Conservation (phyloP, 116 monocot genomes). For the Phalaenopsis hybrid region DNA sequence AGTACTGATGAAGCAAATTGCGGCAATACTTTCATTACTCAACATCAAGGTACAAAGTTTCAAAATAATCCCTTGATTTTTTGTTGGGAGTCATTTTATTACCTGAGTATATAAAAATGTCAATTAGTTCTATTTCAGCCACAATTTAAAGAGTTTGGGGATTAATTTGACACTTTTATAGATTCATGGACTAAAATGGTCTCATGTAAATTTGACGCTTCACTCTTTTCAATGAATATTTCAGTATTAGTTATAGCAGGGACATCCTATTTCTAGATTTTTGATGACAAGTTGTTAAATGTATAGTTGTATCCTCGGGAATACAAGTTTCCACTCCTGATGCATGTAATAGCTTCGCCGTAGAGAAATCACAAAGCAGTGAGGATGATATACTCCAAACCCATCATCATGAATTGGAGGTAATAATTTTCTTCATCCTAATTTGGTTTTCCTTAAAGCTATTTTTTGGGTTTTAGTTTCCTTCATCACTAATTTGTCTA, state of each 20-base stretch:
- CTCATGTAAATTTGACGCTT: too few relatives aligned
- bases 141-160: too few relatives aligned
- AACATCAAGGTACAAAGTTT: conserved; percentile 7
- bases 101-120: too few relatives aligned
- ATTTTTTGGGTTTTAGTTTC: neutral
- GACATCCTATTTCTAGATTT: neutral
- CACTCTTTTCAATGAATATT: neutral
- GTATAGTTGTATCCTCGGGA: neutral
- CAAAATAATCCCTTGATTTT: too few relatives aligned
- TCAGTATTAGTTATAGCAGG: neutral
- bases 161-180: too few relatives aligned
- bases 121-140: too few relatives aligned
- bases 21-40: neutral
- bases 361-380: conserved; percentile 11
- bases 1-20: neutral
- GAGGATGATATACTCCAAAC: conserved; percentile 15
- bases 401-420: neutral
- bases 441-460: neutral
- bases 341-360: neutral
- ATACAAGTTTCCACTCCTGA: neutral
- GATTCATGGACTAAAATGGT: too few relatives aligned
- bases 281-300: conserved; percentile 9
- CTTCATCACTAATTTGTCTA: neutral
- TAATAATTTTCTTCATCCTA: neutral
- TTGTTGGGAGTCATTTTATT: too few relatives aligned